Conservation (phyloP, 257 asterid species). For the Ehretia macrophylla region DNA sequence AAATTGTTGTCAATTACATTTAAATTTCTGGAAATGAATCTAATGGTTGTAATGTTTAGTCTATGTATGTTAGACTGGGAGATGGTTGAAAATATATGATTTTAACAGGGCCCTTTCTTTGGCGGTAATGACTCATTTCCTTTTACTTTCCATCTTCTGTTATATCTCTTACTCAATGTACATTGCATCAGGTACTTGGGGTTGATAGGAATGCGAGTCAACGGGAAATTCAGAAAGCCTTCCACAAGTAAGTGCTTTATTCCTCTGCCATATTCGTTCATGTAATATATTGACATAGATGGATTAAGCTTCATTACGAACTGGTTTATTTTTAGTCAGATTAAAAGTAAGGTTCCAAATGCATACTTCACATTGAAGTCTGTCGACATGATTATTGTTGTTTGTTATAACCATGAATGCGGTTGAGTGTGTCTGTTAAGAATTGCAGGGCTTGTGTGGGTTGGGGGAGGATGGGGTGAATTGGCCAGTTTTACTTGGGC, state of each 20-base stretch:
- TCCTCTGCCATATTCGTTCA: neutral
- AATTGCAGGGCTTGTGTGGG: too few relatives aligned
- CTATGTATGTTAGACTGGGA: too few relatives aligned
- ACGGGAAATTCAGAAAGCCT: conserved; percentile 92
- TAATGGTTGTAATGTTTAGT: neutral
- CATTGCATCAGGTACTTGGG: conserved; percentile 70
- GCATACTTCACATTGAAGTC: too few relatives aligned
- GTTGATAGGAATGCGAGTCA: conserved; percentile 74
- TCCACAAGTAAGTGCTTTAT: conserved; percentile 70
- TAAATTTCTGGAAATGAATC: neutral
- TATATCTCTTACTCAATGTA: conserved; percentile 6
- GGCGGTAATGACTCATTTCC: neutral
- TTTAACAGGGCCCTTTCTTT: neutral
- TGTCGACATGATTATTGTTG: too few relatives aligned
- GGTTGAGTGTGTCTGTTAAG: too few relatives aligned
- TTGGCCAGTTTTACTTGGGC: too few relatives aligned
- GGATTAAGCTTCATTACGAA: too few relatives aligned
- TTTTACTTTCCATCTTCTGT: neutral
- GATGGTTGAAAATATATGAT: neutral
- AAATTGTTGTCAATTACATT: too few relatives aligned
- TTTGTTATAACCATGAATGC: too few relatives aligned
- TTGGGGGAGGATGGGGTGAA: too few relatives aligned
- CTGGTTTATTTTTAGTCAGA: neutral
- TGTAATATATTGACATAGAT: too few relatives aligned
- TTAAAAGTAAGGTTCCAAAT: too few relatives aligned